Percentiles rank a stretch among this genome's conserved stretches.
Conservation (phyloP, 2,329 filamentous ascomycete species). For the Dendryphion nanum region DNA sequence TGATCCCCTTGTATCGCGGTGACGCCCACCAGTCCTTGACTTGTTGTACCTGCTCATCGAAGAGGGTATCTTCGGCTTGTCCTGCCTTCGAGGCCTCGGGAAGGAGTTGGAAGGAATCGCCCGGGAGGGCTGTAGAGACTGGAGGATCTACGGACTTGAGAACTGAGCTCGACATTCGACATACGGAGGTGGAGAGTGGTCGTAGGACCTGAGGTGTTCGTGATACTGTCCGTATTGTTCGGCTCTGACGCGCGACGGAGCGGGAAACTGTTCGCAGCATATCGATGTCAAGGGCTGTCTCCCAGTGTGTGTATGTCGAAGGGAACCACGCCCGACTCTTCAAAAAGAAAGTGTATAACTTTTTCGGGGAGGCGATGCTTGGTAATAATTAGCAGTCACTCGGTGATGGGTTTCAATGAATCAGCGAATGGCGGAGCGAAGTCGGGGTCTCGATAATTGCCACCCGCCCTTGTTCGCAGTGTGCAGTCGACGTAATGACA, state of each 20-base stretch:
- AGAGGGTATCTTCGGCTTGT: slow-evolving; percentile 78
- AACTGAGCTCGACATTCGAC: slow-evolving; percentile 54
- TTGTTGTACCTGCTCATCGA: slow-evolving; percentile 77
- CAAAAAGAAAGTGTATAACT: too few species aligned
- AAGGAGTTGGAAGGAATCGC: slow-evolving; percentile 83
- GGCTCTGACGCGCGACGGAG: slow-evolving; percentile 36
- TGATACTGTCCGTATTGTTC: slow-evolving; percentile 20
- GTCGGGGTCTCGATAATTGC: slow-evolving; percentile 3
- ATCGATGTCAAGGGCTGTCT: too few species aligned
- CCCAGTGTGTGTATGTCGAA: too few species aligned
- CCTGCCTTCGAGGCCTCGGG: slow-evolving; percentile 75
- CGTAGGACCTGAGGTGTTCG: slow-evolving; percentile 31
- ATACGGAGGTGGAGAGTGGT: slow-evolving; percentile 42
- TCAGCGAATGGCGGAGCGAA: neutral
- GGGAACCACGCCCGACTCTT: too few species aligned
- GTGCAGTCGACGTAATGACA: neutral
- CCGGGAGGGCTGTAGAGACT: slow-evolving; percentile 59
- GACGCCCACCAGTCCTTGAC: slow-evolving; percentile 90
- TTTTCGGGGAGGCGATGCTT: neutral
- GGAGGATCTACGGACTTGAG: slow-evolving; percentile 59
- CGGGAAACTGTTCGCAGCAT: slow-evolving; percentile 41
- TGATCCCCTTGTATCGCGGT: slow-evolving; percentile 83
- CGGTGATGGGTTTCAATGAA: neutral
- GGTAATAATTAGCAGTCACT: slow-evolving; percentile 1
- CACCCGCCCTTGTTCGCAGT: slow-evolving; percentile 1